phyloP scores from a whole-genome alignment of 441 rosid genomes.

The Erysimum cheiri region DNA sequence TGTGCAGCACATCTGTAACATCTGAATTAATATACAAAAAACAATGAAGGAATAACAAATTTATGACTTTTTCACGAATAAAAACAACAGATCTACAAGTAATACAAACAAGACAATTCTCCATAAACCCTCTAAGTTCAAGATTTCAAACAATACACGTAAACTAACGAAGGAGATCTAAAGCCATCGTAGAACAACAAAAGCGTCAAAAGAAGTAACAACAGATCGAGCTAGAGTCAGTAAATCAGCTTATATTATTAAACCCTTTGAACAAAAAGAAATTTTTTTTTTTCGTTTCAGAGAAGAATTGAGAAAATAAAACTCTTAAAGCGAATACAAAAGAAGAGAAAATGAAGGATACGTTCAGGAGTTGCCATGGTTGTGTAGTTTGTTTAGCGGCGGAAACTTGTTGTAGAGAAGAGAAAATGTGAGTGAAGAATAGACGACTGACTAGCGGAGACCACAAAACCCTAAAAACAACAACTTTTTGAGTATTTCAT shows the following conservation, averaged over 20 bases:
- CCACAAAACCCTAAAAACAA: constrained; percentile 33
- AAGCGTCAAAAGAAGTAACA: background rate
- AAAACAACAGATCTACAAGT: background rate
- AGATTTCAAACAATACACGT: background rate
- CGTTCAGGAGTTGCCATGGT: constrained; percentile 50
- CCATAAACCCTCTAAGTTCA: background rate
- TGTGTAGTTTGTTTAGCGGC: constrained; percentile 40
- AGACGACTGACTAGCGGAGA: constrained; percentile 22
- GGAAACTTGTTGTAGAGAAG: constrained; percentile 13
- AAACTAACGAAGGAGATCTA: background rate
- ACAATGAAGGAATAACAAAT: constrained; percentile 22
- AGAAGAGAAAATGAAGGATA: constrained; percentile 49
- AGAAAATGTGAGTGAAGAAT: background rate
- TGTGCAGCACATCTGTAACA: constrained; percentile 57
- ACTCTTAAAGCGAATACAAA: background rate
- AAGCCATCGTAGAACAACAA: background rate
- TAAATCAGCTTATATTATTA: background rate
- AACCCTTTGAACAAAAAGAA: constrained; percentile 4
- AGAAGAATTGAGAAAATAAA: background rate
- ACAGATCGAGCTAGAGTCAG: background rate
- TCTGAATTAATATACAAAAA: constrained; percentile 34
- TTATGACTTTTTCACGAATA: background rate
- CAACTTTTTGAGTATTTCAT: constrained; percentile 1
- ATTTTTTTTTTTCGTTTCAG: background rate
- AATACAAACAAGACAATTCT: background rate